Evolutionary conservation across 2,329 filamentous ascomycete genomes (phyloP).

Genomic region (Arthrinium phaeospermum): DNA sequence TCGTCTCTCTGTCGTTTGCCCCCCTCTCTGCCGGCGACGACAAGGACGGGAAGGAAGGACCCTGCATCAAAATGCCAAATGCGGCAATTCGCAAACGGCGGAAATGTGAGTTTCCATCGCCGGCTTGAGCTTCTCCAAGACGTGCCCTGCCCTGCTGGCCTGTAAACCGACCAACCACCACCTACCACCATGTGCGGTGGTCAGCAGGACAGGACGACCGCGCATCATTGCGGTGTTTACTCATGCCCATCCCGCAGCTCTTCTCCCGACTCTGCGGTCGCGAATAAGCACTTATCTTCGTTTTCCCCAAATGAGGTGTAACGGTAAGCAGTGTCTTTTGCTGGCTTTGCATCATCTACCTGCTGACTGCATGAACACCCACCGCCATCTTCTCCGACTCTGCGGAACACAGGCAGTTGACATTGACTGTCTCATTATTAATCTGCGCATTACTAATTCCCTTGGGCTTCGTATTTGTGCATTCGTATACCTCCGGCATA

Average conservation of each 20-base stretch:
- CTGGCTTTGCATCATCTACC: not conserved
- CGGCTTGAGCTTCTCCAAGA: constrained; percentile 1
- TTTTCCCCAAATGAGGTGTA: not conserved
- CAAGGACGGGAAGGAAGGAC: not conserved
- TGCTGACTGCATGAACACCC: constrained; percentile 16
- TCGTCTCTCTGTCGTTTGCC: not conserved
- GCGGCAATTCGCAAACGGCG: not conserved
- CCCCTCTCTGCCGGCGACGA: not conserved
- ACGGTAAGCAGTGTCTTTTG: constrained; percentile 7
- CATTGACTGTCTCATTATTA: not conserved
- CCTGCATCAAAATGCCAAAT: constrained; percentile 5
- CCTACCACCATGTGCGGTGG: not conserved
- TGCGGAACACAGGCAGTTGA: not conserved
- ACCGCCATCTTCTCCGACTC: not conserved
- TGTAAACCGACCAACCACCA: not conserved
- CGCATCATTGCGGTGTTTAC: not conserved
- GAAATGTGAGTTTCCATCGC: not conserved
- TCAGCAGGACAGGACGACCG: not conserved
- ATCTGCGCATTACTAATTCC: not conserved
- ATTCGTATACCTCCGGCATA: not conserved
- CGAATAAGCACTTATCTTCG: not conserved
- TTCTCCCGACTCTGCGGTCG: not conserved
- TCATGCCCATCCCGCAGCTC: not conserved
- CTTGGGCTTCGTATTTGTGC: not conserved
- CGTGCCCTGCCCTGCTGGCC: not conserved